Evolutionary conservation across 179 eudicot species (phyloP).

Genomic region (Dionaea muscipula): DNA sequence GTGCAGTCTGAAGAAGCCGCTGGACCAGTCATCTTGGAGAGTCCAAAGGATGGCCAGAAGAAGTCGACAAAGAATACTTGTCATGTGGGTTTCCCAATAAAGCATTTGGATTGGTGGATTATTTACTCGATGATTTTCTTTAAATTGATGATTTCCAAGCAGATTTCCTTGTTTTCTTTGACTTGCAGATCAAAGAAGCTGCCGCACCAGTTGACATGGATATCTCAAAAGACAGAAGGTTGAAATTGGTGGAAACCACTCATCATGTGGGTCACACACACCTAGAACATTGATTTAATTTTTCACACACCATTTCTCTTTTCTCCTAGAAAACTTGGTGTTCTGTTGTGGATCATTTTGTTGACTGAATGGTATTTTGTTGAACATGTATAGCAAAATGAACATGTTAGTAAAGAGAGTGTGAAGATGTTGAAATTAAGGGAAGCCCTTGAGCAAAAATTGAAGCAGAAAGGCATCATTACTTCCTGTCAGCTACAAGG

Average conservation of each 20-base stretch:
- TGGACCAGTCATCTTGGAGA: too few relatives aligned
- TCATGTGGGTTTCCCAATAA: too few relatives aligned
- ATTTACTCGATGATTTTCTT: neutral
- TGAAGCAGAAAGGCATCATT: slow-evolving; percentile 61
- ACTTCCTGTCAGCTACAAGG: slow-evolving; percentile 31
- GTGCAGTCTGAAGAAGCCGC: too few relatives aligned
- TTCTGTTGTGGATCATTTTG: neutral
- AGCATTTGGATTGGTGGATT: too few relatives aligned
- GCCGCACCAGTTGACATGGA: slow-evolving; percentile 26
- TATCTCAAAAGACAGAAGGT: slow-evolving; percentile 15
- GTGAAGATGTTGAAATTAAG: slow-evolving; percentile 75
- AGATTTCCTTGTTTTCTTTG: slow-evolving; percentile 7
- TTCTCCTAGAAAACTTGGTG: neutral
- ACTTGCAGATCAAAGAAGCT: slow-evolving; percentile 16
- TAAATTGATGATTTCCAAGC: neutral
- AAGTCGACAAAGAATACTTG: too few relatives aligned
- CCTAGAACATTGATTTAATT: neutral
- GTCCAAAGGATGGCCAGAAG: too few relatives aligned
- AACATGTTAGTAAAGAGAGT: slow-evolving; percentile 56
- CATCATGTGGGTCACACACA: slow-evolving; percentile 31
- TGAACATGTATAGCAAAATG: slow-evolving; percentile 27
- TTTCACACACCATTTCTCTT: neutral
- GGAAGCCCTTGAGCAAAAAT: slow-evolving; percentile 72
- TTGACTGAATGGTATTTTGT: neutral
- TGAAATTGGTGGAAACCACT: slow-evolving; percentile 20